Evolutionary conservation across 495 filamentous ascomycete genomes (phyloP).

Genomic region (Podospora tetraspora): DNA sequence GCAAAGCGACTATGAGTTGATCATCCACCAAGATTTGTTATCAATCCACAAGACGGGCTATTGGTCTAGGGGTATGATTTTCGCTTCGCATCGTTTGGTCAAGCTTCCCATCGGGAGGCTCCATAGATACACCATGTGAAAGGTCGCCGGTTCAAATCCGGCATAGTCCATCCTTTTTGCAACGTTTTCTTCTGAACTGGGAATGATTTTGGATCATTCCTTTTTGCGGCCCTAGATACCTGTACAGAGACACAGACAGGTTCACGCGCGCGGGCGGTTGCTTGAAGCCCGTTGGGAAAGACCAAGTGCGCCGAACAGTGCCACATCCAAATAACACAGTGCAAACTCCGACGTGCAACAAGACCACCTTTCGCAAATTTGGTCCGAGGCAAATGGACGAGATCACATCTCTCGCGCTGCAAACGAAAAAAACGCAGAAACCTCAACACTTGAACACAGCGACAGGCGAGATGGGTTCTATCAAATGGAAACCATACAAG

Average conservation of each 20-base stretch:
- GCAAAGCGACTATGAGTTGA: neutral
- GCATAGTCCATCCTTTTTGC: neutral
- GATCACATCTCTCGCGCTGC: neutral
- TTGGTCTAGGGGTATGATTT: neutral
- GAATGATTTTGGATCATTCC: neutral
- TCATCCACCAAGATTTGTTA: neutral
- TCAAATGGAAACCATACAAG: constrained; percentile 66
- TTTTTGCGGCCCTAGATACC: neutral
- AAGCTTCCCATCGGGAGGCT: neutral
- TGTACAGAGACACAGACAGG: neutral
- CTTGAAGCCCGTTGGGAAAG: neutral
- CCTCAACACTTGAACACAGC: neutral
- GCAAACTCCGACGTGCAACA: neutral
- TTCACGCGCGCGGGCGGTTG: neutral
- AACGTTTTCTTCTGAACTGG: neutral
- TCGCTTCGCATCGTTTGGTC: neutral
- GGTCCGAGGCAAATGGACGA: neutral
- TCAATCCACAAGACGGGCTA: neutral
- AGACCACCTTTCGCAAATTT: neutral
- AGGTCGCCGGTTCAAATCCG: neutral
- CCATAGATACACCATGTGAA: neutral
- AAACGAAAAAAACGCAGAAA: neutral
- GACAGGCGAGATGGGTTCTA: constrained; percentile 60
- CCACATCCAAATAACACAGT: neutral
- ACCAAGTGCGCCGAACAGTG: neutral